phyloP scores from a whole-genome alignment of 768 basidiomycete genomes.

The Lepiota subincarnata region DNA sequence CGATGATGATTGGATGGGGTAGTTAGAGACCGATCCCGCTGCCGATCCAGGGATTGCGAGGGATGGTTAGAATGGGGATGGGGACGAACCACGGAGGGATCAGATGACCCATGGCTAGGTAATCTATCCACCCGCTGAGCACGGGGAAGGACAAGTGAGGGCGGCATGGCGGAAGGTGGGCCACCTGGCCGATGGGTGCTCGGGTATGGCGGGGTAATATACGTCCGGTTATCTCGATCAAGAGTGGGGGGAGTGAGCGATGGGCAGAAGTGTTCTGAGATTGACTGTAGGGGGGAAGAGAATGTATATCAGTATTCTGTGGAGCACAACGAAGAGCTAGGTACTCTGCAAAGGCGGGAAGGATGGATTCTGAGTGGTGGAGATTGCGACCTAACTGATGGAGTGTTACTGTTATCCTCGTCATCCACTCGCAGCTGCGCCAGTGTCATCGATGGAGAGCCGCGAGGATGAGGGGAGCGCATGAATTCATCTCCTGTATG shows the following conservation, averaged over 20 bases:
- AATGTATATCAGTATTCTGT: background rate
- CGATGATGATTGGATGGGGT: background rate
- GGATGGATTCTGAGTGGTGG: background rate
- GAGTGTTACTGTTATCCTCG: constrained; percentile 24
- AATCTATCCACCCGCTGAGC: background rate
- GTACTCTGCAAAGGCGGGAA: background rate
- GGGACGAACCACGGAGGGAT: background rate
- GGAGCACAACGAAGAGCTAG: background rate
- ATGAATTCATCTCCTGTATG: constrained; percentile 42
- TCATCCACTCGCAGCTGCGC: constrained; percentile 40
- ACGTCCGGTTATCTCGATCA: background rate
- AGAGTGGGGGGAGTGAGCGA: background rate
- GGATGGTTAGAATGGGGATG: constrained; percentile 6
- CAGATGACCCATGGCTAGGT: background rate
- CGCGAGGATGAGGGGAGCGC: constrained; percentile 31
- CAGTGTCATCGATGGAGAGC: constrained; percentile 36
- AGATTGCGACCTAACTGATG: background rate
- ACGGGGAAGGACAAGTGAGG: background rate
- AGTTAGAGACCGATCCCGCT: background rate
- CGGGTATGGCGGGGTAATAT: background rate
- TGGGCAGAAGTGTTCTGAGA: too few relatives aligned
- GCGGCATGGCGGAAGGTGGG: background rate
- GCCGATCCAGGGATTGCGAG: constrained; percentile 1
- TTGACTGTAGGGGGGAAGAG: background rate
- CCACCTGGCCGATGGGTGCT: background rate